A percentile compares a stretch with the other conserved stretches of the same genome.
phyloP scores from a whole-genome alignment of 208 protist genomes.

The Phytomonas serpens region DNA sequence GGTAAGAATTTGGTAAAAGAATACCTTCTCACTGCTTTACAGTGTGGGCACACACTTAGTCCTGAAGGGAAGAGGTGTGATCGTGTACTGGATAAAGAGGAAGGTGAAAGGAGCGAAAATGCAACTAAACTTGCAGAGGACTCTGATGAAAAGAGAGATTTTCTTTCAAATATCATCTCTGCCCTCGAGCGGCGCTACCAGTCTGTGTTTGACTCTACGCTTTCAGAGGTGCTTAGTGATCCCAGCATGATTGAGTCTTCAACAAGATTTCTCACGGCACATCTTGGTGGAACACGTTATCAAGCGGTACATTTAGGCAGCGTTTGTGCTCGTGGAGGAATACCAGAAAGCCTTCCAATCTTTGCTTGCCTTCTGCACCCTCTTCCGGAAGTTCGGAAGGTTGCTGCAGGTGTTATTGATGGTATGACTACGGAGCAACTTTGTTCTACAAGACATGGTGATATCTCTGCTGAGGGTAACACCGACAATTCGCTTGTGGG shows the following conservation, averaged over 20 bases:
- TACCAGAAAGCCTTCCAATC: constrained; percentile 50
- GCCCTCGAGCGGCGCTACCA: constrained; percentile 64
- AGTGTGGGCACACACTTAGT: neutral
- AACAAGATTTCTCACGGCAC: constrained; percentile 47
- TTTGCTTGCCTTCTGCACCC: constrained; percentile 78
- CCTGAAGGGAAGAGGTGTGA: neutral
- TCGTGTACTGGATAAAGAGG: constrained; percentile 1
- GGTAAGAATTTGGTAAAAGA: constrained; percentile 26
- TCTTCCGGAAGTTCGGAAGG: constrained; percentile 42
- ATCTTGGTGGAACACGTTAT: constrained; percentile 71
- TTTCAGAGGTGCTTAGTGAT: constrained; percentile 45
- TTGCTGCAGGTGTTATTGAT: constrained; percentile 38
- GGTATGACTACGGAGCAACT: constrained; percentile 43
- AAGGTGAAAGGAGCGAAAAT: constrained; percentile 6
- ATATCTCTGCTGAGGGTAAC: constrained; percentile 3
- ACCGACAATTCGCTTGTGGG: constrained; percentile 34
- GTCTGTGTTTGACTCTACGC: constrained; percentile 54
- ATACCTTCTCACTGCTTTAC: constrained; percentile 19
- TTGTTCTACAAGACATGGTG: constrained; percentile 13
- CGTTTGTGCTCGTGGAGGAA: constrained; percentile 7
- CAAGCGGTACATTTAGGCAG: constrained; percentile 45
- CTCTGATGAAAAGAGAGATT: constrained; percentile 8
- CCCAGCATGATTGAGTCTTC: constrained; percentile 21
- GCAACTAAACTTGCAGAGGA: neutral
- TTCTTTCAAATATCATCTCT: constrained; percentile 27